phyloP scores from a whole-genome alignment of 139 green algal genomes.

The Deuterostichococcus epilithicus region DNA sequence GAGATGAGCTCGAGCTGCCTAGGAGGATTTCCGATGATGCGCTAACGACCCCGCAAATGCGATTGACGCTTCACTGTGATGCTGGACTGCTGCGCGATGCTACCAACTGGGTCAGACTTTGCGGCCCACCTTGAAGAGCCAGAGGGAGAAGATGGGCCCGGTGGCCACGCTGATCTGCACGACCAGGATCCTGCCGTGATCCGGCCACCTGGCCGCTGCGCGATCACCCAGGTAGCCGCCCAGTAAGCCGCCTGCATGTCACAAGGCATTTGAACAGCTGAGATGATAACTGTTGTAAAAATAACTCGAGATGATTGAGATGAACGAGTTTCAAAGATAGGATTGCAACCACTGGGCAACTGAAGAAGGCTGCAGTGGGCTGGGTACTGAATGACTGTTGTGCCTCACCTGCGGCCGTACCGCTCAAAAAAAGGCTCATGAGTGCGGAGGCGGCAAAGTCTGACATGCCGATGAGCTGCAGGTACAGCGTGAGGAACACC shows the following conservation, averaged over 20 bases:
- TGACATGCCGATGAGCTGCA: slow-evolving; percentile 61
- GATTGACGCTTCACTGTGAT: too few species aligned
- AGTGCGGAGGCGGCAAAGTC: slow-evolving; percentile 28
- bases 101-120: too few species aligned
- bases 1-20: too few species aligned
- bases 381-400: too few species aligned
- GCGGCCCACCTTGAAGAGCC: slow-evolving; percentile 29
- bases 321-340: too few species aligned
- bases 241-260: slow-evolving; percentile 25
- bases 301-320: neutral
- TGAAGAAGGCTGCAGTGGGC: too few species aligned
- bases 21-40: too few species aligned
- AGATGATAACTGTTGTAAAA: neutral
- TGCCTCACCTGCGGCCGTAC: slow-evolving; percentile 14
- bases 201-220: slow-evolving; percentile 28
- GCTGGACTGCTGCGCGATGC: neutral
- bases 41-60: too few species aligned
- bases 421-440: slow-evolving; percentile 40
- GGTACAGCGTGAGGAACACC: slow-evolving; percentile 62
- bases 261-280: neutral
- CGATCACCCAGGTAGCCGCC: slow-evolving; percentile 41
- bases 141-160: slow-evolving; percentile 29
- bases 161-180: slow-evolving; percentile 46
- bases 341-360: neutral
- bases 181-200: slow-evolving; percentile 41